These are phyloP conservation scores for Scenedesmus sp. DNA, from an alignment of 163 green algal genomes.

Conservation along the genomic window DNA sequence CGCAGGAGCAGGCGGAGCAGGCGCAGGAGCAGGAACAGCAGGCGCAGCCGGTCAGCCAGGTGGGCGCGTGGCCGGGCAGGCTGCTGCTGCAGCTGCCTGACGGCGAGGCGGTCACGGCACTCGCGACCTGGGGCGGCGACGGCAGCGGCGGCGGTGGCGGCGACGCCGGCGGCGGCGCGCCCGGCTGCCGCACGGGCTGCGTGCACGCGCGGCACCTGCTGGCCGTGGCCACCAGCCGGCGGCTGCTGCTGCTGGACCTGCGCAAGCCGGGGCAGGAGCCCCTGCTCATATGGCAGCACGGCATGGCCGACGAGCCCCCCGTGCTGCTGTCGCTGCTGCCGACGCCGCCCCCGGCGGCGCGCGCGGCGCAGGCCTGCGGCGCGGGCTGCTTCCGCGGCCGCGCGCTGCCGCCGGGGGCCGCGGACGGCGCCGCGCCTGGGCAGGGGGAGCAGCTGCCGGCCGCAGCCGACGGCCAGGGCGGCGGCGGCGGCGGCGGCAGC, in stretches of 20 bases:
- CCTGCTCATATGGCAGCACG: conserved; percentile 33
- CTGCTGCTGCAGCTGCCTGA: conserved; percentile 37
- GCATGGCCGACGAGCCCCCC: background rate
- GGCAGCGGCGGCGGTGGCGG: background rate
- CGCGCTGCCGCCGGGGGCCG: background rate
- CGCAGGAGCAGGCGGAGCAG: conserved; percentile 1
- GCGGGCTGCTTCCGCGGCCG: background rate
- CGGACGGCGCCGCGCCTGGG: background rate
- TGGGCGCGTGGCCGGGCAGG: background rate
- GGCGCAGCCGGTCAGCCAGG: background rate
- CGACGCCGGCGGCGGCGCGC: background rate
- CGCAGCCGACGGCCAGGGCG: background rate
- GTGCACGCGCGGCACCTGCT: conserved; percentile 13
- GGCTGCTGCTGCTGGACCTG: conserved; percentile 40
- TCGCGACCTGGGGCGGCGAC: conserved; percentile 8
- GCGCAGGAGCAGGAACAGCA: conserved; percentile 3
- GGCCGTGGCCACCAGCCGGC: conserved; percentile 13
- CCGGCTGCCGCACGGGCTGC: background rate
- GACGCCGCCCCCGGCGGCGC: background rate
- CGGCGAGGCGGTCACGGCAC: conserved; percentile 15
- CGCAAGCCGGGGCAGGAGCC: conserved; percentile 14
- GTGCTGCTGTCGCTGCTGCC: conserved; percentile 38
- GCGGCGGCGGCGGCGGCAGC: background rate
- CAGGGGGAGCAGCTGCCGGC: background rate
- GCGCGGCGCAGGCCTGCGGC: background rate